Evolutionary conservation across 805 yeast genomes (phyloP).

Genomic region (Gaillardinia entomophila): DNA sequence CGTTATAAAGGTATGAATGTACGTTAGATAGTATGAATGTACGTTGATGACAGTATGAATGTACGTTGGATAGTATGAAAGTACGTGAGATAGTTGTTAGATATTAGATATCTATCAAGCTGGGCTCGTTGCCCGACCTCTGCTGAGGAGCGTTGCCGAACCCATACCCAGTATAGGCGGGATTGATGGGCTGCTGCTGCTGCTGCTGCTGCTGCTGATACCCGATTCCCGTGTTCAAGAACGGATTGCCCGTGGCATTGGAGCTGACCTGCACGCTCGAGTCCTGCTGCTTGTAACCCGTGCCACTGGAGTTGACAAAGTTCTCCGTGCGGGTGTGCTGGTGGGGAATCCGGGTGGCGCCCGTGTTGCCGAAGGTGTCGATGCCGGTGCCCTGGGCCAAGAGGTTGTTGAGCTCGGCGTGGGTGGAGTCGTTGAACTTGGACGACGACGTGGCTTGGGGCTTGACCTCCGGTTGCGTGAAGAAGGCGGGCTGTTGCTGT

Average conservation of each 20-base stretch:
- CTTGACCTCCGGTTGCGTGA: constrained; percentile 26
- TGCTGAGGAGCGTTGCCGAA: constrained; percentile 69
- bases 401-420: constrained; percentile 62
- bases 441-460: constrained; percentile 27
- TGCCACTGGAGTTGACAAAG: constrained; percentile 84
- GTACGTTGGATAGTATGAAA: no score
- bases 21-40: no score
- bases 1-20: no score
- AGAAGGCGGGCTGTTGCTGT: constrained; percentile 25
- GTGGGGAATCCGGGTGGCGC: constrained; percentile 80
- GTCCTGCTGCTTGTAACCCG: constrained; percentile 56
- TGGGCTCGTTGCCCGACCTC: constrained; percentile 28
- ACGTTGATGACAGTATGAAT: no score
- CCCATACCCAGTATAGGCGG: constrained; percentile 90
- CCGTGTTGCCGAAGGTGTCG: constrained; percentile 90
- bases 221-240: constrained; percentile 55
- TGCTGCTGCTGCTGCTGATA: constrained; percentile 19
- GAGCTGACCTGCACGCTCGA: constrained; percentile 28
- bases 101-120: constrained; percentile 39
- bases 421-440: constrained; percentile 42
- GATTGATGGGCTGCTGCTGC: constrained; percentile 42
- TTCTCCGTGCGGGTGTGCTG: constrained; percentile 81
- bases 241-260: constrained; percentile 51
- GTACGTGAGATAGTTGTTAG: background rate
- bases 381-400: constrained; percentile 85